Conservation (phyloP, 2,329 filamentous ascomycete genomes). For the Fusarium sambucinum region DNA sequence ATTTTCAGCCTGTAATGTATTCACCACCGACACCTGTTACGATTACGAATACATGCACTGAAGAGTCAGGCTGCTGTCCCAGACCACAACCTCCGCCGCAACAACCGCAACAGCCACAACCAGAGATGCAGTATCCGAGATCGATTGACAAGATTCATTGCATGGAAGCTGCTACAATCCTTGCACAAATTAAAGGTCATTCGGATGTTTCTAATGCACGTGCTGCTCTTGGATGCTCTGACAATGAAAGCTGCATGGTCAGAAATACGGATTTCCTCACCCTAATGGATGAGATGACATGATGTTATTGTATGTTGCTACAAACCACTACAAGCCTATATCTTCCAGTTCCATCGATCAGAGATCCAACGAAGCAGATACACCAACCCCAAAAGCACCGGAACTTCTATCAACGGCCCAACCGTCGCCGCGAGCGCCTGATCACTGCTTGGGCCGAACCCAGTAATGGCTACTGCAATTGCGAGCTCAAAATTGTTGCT, state of each 20-base stretch:
- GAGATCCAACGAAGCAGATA: conserved; percentile 76
- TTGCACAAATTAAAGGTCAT: conserved; percentile 56
- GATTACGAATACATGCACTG: not conserved
- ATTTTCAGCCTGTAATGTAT: not conserved
- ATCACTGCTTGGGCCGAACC: conserved; percentile 81
- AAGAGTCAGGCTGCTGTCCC: conserved; percentile 17
- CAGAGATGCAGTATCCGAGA: not conserved
- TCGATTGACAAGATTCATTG: conserved; percentile 44
- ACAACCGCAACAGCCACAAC: not conserved
- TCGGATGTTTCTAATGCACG: conserved; percentile 46
- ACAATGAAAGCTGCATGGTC: conserved; percentile 49
- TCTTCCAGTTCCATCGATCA: conserved; percentile 57
- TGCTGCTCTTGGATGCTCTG: conserved; percentile 49
- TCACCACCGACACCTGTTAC: conserved; percentile 10
- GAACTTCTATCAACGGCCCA: conserved; percentile 87
- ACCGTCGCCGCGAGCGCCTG: conserved; percentile 87
- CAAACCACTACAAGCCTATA: not conserved
- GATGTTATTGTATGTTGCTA: not conserved
- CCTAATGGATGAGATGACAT: conserved; percentile 50
- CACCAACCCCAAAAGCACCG: conserved; percentile 81
- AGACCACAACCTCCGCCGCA: conserved; percentile 5
- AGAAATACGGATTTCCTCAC: conserved; percentile 53
- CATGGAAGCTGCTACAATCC: conserved; percentile 50
- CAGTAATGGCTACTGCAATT: conserved; percentile 87
- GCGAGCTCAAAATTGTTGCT: conserved; percentile 96